Conservation (phyloP, 495 filamentous ascomycete species). For the Penicillium bovifimosum region DNA sequence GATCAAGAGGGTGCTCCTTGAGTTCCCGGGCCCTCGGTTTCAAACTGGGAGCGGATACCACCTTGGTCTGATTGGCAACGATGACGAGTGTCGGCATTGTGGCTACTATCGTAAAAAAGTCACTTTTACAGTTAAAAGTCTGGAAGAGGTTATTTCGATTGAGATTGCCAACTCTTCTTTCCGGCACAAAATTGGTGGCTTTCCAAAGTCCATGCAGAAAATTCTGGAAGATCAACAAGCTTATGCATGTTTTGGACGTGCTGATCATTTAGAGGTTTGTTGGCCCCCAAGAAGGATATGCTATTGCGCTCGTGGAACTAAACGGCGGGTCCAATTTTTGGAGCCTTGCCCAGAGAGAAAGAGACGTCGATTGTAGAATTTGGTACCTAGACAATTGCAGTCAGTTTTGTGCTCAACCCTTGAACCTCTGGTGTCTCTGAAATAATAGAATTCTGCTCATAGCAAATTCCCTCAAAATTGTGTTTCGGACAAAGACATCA, state of each 20-base stretch:
- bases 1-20: conserved; percentile 8
- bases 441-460: background rate
- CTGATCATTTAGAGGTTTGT: conserved; percentile 12
- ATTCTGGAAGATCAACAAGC: conserved; percentile 15
- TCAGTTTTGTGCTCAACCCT: background rate
- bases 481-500: background rate
- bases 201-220: conserved; percentile 14
- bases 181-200: conserved; percentile 14
- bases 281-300: conserved; percentile 10
- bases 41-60: conserved; percentile 3
- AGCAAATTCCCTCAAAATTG: background rate
- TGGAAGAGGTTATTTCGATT: conserved; percentile 13
- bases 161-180: conserved; percentile 4
- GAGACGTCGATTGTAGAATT: conserved; percentile 1
- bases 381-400: background rate
- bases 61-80: conserved; percentile 9
- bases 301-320: conserved; percentile 9
- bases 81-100: conserved; percentile 14
- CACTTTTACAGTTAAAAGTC: conserved; percentile 10
- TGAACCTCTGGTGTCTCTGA: background rate
- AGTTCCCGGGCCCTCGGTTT: conserved; percentile 10
- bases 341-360: background rate
- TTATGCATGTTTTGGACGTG: conserved; percentile 12
- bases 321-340: conserved; percentile 4
- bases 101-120: conserved; percentile 20